Evolutionary conservation across 805 yeast genomes (phyloP).

Genomic region (Saturnispora zaruensis): DNA sequence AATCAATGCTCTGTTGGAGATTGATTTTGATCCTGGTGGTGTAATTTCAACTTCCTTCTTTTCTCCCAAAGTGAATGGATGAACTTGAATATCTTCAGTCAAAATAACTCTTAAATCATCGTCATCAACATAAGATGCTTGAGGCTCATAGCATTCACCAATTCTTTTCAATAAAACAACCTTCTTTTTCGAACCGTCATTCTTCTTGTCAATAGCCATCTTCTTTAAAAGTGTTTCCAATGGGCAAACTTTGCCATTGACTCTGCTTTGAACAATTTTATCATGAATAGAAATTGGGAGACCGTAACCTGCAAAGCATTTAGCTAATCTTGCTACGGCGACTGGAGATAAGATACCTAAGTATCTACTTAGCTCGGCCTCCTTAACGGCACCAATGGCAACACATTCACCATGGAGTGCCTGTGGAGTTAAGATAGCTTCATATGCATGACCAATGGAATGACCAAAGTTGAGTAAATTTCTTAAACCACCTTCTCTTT

Average conservation of each 20-base stretch:
- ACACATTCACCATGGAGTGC: slow-evolving; percentile 98
- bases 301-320: slow-evolving; percentile 77
- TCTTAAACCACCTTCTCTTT: slow-evolving; percentile 89
- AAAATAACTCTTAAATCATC: slow-evolving; percentile 72
- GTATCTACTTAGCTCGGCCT: slow-evolving; percentile 92
- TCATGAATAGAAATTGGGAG: slow-evolving; percentile 77
- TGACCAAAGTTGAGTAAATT: slow-evolving; percentile 93
- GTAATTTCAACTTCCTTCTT: slow-evolving; percentile 36
- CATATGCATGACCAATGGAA: slow-evolving; percentile 95
- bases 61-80: slow-evolving; percentile 39
- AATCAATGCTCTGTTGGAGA: slow-evolving; percentile 88
- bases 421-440: slow-evolving; percentile 94
- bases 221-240: slow-evolving; percentile 64
- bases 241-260: slow-evolving; percentile 65
- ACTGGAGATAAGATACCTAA: slow-evolving; percentile 83
- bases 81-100: slow-evolving; percentile 72
- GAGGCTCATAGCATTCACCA: slow-evolving; percentile 82
- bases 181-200: slow-evolving; percentile 85
- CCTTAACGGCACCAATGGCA: slow-evolving; percentile 90
- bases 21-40: slow-evolving; percentile 97
- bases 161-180: slow-evolving; percentile 76
- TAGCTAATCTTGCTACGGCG: slow-evolving; percentile 83
- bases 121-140: slow-evolving; percentile 79
- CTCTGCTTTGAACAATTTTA: slow-evolving; percentile 58
- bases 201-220: slow-evolving; percentile 95